These are phyloP conservation scores for Dioscorea alata DNA, from an alignment of 106 monocot species.

Conservation along the genomic window DNA sequence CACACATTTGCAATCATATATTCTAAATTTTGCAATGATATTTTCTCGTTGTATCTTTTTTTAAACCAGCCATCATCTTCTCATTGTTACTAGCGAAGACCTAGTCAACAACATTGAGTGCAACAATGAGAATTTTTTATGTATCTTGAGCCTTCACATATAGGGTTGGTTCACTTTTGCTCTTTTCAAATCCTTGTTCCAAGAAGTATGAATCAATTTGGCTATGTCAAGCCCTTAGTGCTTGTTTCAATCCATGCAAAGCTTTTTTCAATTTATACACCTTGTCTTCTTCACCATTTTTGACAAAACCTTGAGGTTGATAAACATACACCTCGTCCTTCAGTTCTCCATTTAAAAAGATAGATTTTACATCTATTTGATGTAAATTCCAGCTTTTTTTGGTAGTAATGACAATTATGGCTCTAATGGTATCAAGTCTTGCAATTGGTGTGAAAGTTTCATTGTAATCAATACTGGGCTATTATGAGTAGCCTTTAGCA, in stretches of 20 bases:
- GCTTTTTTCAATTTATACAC: constrained; percentile 1
- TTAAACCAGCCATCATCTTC: background rate
- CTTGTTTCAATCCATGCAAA: background rate
- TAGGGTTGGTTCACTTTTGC: background rate
- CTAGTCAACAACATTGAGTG: constrained; percentile 1
- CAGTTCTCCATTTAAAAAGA: background rate
- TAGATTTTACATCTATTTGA: constrained; percentile 1
- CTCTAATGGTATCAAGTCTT: background rate
- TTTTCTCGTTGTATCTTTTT: background rate
- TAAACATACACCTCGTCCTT: background rate
- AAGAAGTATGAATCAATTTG: background rate
- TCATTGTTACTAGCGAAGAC: background rate
- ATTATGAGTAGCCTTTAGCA: background rate
- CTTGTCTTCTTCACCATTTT: no score
- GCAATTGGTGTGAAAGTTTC: background rate
- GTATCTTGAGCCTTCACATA: background rate
- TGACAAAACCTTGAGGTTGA: background rate
- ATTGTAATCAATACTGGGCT: background rate
- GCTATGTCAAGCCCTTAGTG: background rate
- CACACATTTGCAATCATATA: background rate
- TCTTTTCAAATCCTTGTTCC: constrained; percentile 2
- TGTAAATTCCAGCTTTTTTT: background rate
- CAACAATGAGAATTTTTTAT: background rate
- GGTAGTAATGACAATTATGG: background rate
- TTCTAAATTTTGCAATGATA: background rate